Evolutionary conservation across 179 eudicot genomes (phyloP).

Genomic region (Heliamphora pulchella): DNA sequence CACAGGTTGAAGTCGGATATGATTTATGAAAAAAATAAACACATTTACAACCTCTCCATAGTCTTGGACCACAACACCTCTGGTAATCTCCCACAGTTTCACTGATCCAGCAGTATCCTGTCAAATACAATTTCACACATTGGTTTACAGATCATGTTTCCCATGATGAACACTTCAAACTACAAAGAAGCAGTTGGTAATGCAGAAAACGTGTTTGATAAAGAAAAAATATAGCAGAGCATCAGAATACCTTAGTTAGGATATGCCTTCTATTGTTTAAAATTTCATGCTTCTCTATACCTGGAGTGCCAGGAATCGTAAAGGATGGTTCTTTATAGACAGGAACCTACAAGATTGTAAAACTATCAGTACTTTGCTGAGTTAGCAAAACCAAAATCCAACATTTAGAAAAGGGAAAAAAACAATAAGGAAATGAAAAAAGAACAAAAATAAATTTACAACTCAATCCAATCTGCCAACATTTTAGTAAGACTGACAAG

Average conservation of each 20-base stretch:
- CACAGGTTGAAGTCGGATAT: not conserved
- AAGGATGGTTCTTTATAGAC: slow-evolving; percentile 60
- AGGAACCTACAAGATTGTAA: slow-evolving; percentile 48
- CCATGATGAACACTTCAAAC: not conserved
- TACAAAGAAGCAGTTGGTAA: not conserved
- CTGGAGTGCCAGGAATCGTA: slow-evolving; percentile 71
- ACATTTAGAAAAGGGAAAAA: not conserved
- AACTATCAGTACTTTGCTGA: not conserved
- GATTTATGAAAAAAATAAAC: not conserved
- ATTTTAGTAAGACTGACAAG: not conserved
- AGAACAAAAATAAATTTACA: slow-evolving; percentile 5
- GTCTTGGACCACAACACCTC: slow-evolving; percentile 70
- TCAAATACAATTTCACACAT: slow-evolving; percentile 18
- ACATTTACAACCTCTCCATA: slow-evolving; percentile 60
- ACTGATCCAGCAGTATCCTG: slow-evolving; percentile 91
- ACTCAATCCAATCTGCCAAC: not conserved
- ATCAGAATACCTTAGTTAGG: slow-evolving; percentile 61
- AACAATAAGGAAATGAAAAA: not conserved
- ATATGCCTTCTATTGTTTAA: slow-evolving; percentile 89
- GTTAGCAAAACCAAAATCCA: slow-evolving; percentile 3
- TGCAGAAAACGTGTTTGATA: not conserved
- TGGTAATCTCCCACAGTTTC: slow-evolving; percentile 96
- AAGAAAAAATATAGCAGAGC: not conserved
- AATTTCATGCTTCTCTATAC: slow-evolving; percentile 86
- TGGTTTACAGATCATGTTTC: slow-evolving; percentile 14